Evolutionary conservation across 495 filamentous ascomycete genomes (phyloP), one percentile per base, ranked within the genome.

Genomic region (Baudoinia panamericana): DNA sequence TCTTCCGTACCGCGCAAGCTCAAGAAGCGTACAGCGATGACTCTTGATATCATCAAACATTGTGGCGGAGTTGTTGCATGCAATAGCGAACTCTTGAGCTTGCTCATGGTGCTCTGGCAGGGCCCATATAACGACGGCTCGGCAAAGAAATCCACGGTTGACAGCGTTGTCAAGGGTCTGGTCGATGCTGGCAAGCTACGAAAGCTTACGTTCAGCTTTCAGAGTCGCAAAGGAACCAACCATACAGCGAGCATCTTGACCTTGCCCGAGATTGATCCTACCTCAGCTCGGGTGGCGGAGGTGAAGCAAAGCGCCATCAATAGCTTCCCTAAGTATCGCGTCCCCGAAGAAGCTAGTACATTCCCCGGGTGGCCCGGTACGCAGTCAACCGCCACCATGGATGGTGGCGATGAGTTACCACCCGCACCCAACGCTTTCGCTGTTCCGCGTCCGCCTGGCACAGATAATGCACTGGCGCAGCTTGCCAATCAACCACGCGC

Each of bases 71-170:
- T 48, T 8, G 51, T 32, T 32, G 46, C 53, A 3, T 74, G 77
- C 18, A 72, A 77, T n/a, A 67, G 68, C 38, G 75, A 82, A 32
- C 62, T 95, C 3, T 80, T n/a, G n/a, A n/a, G n/a, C n/a, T n/a
- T n/a, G n/a, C n/a, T n/a, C n/a, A n/a, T n/a, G n/a, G n/a, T n/a
- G n/a, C n/a, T n/a, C n/a, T n/a, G n/a, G n/a, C n/a, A n/a, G n/a
- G n/a, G n/a, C n/a, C n/a, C n/a, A n/a, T n/a, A n/a, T n/a, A 17
- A 52, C 56, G 44, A 60, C 58, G 33, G 63, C 58, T 45, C 61
- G 47, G 71, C 73, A 0, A 74, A 70, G 59, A 64, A 58, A 37
- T 59, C 55, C 45, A 78, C 67, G 20, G 52, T 68, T 25, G 66
- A 65, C 22, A 65, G 59, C 4, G 63, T 76, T 0, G 59, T 90